Evolutionary conservation across 2,329 filamentous ascomycete species (phyloP), one percentile per base, ranked within the genome.

Genomic region (Alternaria viburni): DNA sequence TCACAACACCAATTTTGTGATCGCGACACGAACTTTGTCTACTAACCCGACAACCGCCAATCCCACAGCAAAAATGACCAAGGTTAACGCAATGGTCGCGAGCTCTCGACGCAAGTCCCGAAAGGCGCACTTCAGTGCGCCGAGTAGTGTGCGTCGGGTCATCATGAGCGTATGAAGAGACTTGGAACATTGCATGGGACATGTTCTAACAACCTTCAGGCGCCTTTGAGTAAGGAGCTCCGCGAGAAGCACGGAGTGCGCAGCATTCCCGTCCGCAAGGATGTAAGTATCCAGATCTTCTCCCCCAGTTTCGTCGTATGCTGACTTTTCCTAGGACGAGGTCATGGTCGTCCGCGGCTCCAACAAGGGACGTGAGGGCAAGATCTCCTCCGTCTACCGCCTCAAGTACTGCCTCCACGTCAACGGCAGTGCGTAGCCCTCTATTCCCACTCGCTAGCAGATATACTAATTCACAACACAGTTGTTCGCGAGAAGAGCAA

Each of bases 291-390:
- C 12, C 32, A 13, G 21, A 19, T 54, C 47, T 10, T 51, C 19
- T 52, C 46, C 64, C 15, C 21, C 51, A 23, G 45, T 57, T 57
- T 56, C 44, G 55, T 65, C 59, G 62, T 68, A 61, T 73, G 73
- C 74, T 79, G 70, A 78, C 68, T 57, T 62, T 57, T 59, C 57
- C 64, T 69, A 81, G 80, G 80, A 97, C 86, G 93, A 97, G 86
- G 93, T 98, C 82, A 88, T 87, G 81, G 91, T 99, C 80, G 91
- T 95, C 82, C 94, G 96, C 77, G 96, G 96, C 80, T 86, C 87
- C 86, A 92, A 97, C 89, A 98, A 98, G 89, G 96, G 95, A 82
- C 93, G 93, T 81, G 95, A 98, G 88, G 96, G 96, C 88, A 98
- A 98, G 89, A 88, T 99, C 86, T 94, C 91, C 79, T 93, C 92